phyloP scores from a whole-genome alignment of 306 rosid species.

The Clitoria ternatea region DNA sequence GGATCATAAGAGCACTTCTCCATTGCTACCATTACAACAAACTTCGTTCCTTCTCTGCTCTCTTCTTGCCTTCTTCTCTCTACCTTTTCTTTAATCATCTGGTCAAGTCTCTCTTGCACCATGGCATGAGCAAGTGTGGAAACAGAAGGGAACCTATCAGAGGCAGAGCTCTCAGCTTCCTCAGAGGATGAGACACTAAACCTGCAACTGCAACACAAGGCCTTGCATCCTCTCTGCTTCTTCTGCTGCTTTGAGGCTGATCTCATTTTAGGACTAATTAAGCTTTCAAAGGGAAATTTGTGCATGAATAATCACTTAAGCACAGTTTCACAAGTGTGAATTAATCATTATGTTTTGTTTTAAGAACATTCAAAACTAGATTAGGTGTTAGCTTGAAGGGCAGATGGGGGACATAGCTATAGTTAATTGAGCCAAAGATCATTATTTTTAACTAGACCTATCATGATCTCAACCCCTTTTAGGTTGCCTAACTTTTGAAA shows the following conservation, averaged over 20 bases:
- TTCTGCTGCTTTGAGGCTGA: conserved; percentile 49
- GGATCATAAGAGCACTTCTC: conserved; percentile 79
- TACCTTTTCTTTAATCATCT: conserved; percentile 63
- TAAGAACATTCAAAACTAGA: conserved; percentile 30
- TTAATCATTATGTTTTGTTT: conserved; percentile 56
- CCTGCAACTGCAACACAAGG: conserved; percentile 81
- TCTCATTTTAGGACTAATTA: conserved; percentile 39
- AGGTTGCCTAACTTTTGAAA: conserved; percentile 38
- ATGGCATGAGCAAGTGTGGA: conserved; percentile 90
- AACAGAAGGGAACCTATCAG: conserved; percentile 62
- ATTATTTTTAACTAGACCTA: conserved; percentile 50
- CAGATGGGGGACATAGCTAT: conserved; percentile 47
- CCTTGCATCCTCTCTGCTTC: conserved; percentile 55
- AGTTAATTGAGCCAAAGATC: conserved; percentile 46
- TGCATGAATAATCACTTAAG: conserved; percentile 50
- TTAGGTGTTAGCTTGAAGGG: conserved; percentile 31
- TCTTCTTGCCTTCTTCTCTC: conserved; percentile 52
- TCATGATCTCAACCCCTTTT: conserved; percentile 41
- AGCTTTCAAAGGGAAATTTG: conserved; percentile 43
- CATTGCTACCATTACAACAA: conserved; percentile 82
- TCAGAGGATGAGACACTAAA: conserved; percentile 83
- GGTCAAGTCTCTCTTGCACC: conserved; percentile 93
- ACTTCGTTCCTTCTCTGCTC: conserved; percentile 51
- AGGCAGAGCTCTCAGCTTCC: conserved; percentile 64
- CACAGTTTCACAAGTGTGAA: conserved; percentile 53